A percentile compares a stretch with the other conserved stretches of the same genome.
Conservation (phyloP, 1,139 yeast genomes). For the Yamadazyma aaseri region DNA sequence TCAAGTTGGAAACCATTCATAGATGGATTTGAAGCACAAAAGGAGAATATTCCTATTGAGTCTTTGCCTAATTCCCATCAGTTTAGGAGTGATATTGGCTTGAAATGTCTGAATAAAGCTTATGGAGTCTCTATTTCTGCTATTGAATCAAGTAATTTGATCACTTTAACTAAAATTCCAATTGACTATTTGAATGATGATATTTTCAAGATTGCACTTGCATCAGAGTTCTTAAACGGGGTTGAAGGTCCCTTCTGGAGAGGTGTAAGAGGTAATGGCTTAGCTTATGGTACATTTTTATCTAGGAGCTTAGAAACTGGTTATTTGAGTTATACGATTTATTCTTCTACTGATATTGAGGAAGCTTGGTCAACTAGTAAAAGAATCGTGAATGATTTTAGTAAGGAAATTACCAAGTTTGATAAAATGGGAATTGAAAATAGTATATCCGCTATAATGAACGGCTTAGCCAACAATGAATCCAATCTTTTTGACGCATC, state of each 20-base stretch:
- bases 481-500: conserved; percentile 65
- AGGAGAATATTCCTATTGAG: conserved; percentile 14
- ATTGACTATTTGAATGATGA: conserved; percentile 65
- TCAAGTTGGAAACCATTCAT: conserved; percentile 58
- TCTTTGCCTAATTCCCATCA: conserved; percentile 53
- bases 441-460: conserved; percentile 73
- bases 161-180: conserved; percentile 62
- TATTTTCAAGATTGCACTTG: conserved; percentile 66
- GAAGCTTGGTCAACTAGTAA: conserved; percentile 71
- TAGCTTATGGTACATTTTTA: conserved; percentile 85
- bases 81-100: conserved; percentile 59
- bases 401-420: conserved; percentile 50
- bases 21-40: conserved; percentile 12
- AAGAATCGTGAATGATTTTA: conserved; percentile 61
- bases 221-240: conserved; percentile 75
- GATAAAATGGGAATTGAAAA: conserved; percentile 65
- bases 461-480: conserved; percentile 65
- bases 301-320: conserved; percentile 65
- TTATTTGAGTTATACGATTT: conserved; percentile 61
- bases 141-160: conserved; percentile 80
- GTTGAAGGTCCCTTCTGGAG: conserved; percentile 98
- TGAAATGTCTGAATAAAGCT: conserved; percentile 53
- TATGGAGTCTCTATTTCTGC: conserved; percentile 75
- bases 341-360: conserved; percentile 81
- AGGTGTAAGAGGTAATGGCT: conserved; percentile 92